Evolutionary conservation across 495 filamentous ascomycete species (phyloP).

Genomic region (Penicillium angulare): DNA sequence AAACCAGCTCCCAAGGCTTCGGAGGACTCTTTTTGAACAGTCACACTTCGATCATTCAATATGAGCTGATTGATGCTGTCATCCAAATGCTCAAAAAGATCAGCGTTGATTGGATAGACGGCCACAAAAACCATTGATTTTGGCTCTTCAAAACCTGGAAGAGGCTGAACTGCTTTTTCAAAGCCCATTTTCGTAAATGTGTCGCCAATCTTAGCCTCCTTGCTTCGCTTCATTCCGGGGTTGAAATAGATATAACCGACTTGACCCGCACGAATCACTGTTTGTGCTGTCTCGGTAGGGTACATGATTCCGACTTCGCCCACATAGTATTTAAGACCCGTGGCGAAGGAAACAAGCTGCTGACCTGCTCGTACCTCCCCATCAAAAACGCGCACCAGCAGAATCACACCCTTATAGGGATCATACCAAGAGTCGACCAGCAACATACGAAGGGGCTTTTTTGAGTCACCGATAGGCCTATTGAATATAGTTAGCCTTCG

Average conservation of each 20-base stretch:
- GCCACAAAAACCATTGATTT: conserved; percentile 99
- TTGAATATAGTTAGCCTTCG: conserved; percentile 15
- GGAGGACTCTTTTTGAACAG: conserved; percentile 87
- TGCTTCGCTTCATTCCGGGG: conserved; percentile 93
- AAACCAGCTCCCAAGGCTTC: conserved; percentile 93
- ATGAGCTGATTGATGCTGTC: conserved; percentile 94
- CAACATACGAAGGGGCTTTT: conserved; percentile 73
- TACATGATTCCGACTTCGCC: conserved; percentile 98
- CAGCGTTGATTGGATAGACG: conserved; percentile 88
- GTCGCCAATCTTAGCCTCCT: conserved; percentile 94
- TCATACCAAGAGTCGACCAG: conserved; percentile 98
- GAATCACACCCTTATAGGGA: conserved; percentile 88
- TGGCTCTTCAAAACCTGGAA: conserved; percentile 94
- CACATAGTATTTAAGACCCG: conserved; percentile 81
- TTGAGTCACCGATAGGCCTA: conserved; percentile 68
- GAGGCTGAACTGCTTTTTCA: conserved; percentile 72
- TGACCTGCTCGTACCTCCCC: conserved; percentile 81
- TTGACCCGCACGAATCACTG: conserved; percentile 79
- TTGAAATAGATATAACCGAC: conserved; percentile 97
- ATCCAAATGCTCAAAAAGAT: conserved; percentile 81
- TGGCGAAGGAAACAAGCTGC: conserved; percentile 78
- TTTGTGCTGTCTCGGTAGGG: conserved; percentile 81
- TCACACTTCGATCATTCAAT: conserved; percentile 93
- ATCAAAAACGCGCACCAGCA: conserved; percentile 89
- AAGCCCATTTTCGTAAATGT: conserved; percentile 85